A percentile compares a stretch with the other conserved stretches of the same genome.
These are phyloP conservation scores for Chrysopogon serrulatus DNA, from an alignment of 176 grass and related monocot genomes.

Conservation along the genomic window DNA sequence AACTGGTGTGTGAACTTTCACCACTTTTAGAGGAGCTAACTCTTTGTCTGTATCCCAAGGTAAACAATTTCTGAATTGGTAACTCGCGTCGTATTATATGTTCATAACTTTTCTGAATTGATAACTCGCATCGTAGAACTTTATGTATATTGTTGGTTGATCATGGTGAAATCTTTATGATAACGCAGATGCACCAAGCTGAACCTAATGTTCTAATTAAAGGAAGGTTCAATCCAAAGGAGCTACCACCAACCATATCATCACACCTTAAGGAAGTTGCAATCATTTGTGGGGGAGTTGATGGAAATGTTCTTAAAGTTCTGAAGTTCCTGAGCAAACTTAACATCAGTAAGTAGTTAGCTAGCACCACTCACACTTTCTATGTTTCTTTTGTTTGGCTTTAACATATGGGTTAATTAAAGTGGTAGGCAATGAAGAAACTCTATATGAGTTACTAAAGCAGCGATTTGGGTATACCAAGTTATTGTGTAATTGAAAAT, in stretches of 20 bases:
- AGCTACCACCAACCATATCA: background rate
- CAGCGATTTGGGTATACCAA: background rate
- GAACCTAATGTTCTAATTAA: background rate
- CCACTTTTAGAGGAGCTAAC: background rate
- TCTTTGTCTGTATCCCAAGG: background rate
- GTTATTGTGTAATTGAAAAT: background rate
- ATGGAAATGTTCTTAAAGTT: background rate
- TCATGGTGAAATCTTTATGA: background rate
- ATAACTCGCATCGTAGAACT: background rate
- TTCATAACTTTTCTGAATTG: no score
- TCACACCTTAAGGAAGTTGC: conserved; percentile 14
- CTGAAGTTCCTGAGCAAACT: background rate
- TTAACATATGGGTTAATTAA: background rate
- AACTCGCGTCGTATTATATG: no score
- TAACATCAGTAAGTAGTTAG: background rate
- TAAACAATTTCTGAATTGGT: background rate
- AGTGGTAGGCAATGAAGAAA: background rate
- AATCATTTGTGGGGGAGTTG: background rate
- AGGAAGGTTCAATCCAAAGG: background rate
- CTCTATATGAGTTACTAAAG: background rate
- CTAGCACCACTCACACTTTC: background rate
- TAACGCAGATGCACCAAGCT: background rate
- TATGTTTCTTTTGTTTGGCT: background rate
- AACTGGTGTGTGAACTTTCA: background rate
- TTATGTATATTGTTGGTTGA: background rate